These are phyloP conservation scores for Sugiyamaella lignohabitans DNA, from an alignment of 805 yeast species.

Conservation along the genomic window DNA sequence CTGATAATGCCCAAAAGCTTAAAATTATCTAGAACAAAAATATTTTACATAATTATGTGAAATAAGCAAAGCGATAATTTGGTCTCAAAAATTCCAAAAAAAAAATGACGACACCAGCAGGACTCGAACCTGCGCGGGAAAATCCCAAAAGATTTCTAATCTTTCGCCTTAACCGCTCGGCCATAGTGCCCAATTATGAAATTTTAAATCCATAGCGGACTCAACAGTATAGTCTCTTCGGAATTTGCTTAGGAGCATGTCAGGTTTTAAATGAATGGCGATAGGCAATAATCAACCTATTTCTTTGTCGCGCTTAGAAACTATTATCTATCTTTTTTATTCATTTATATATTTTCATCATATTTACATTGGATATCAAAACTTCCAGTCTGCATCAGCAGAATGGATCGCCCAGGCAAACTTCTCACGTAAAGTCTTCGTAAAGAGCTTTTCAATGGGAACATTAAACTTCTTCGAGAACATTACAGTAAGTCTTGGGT, in stretches of 20 bases:
- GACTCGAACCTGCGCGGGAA: conserved; percentile 37
- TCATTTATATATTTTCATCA: background rate
- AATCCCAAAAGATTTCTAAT: conserved; percentile 36
- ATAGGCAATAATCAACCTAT: too few relatives aligned
- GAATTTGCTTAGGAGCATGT: too few relatives aligned
- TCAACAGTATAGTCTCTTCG: too few relatives aligned
- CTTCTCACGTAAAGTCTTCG: conserved; percentile 86
- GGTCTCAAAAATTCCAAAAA: too few relatives aligned
- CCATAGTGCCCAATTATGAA: conserved; percentile 35
- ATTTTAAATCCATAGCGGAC: too few relatives aligned
- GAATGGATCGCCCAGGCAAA: conserved; percentile 95
- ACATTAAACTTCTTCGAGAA: conserved; percentile 80
- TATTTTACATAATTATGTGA: too few relatives aligned
- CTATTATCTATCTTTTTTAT: background rate
- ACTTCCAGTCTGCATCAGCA: conserved; percentile 81
- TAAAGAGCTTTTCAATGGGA: conserved; percentile 86
- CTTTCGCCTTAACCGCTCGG: conserved; percentile 38
- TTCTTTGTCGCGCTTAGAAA: too few relatives aligned
- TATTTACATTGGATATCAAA: too few relatives aligned
- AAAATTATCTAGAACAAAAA: too few relatives aligned
- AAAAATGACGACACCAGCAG: conserved; percentile 33
- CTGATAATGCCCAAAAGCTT: too few relatives aligned
- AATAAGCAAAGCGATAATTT: too few relatives aligned
- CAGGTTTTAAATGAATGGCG: too few relatives aligned
- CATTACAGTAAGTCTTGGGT: conserved; percentile 85